phyloP scores from a whole-genome alignment of 1,284 basidiomycete genomes.

The Rhodotorula sp. region DNA sequence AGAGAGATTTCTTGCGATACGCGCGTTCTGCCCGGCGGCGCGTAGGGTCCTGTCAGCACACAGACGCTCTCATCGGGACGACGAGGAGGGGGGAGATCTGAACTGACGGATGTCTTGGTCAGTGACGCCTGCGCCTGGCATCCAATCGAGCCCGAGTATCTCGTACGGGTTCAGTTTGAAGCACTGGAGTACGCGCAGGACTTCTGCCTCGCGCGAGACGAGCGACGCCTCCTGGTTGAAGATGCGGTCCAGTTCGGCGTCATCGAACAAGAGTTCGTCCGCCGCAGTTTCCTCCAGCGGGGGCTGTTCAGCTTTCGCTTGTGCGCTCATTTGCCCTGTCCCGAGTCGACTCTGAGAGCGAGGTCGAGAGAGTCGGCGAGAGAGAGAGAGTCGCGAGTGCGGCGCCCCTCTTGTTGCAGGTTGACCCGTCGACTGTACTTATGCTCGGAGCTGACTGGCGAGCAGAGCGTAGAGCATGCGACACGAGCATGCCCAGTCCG shows the following conservation, averaged over 20 bases:
- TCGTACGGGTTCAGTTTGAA: slow-evolving; percentile 61
- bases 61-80: background rate
- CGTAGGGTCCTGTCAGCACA: too few species aligned
- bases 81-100: background rate
- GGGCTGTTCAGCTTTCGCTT: background rate
- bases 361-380: too few species aligned
- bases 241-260: slow-evolving; percentile 38
- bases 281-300: background rate
- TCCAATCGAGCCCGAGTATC: slow-evolving; percentile 55
- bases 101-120: slow-evolving; percentile 52
- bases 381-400: too few species aligned
- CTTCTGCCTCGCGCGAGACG: slow-evolving; percentile 42
- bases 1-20: slow-evolving; percentile 57
- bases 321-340: too few species aligned
- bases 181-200: slow-evolving; percentile 54
- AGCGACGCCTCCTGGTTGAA: slow-evolving; percentile 38
- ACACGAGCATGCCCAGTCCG: background rate
- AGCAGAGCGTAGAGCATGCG: too few species aligned
- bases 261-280: slow-evolving; percentile 19
- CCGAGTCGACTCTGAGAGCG: too few species aligned
- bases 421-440: too few species aligned
- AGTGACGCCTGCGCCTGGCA: slow-evolving; percentile 41
- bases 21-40: slow-evolving; percentile 49
- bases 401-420: too few species aligned
- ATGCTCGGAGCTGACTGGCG: too few species aligned